A percentile compares a stretch with the other conserved stretches of the same genome.
These are phyloP conservation scores for Trametes meyenii DNA, from an alignment of 768 basidiomycete species.

Conservation along the genomic window DNA sequence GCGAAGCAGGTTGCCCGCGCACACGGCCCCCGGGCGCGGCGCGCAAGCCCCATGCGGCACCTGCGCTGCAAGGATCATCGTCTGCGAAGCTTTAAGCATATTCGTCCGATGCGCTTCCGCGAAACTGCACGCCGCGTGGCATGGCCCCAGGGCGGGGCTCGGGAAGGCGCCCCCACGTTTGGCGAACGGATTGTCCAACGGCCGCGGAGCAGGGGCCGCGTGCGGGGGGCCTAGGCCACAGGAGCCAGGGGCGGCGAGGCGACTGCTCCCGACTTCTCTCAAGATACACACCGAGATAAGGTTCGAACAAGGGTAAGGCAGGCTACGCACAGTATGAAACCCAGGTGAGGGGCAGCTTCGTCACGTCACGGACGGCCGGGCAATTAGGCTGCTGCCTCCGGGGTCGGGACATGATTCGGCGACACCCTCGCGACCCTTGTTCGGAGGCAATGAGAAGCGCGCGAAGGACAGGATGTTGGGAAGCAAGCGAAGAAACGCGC, in stretches of 20 bases:
- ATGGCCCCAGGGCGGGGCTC: not conserved
- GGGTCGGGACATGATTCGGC: slow-evolving; percentile 18
- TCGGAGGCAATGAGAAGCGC: slow-evolving; percentile 20
- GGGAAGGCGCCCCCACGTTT: slow-evolving; percentile 6
- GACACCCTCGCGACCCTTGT: slow-evolving; percentile 12
- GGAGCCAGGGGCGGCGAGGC: slow-evolving; percentile 2
- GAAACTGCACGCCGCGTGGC: slow-evolving; percentile 16
- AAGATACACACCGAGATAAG: slow-evolving; percentile 24
- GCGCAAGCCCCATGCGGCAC: slow-evolving; percentile 14
- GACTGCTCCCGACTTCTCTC: slow-evolving; percentile 8
- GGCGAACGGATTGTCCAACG: slow-evolving; percentile 3
- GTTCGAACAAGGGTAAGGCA: slow-evolving; percentile 12
- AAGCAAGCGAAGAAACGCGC: not conserved
- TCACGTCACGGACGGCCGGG: slow-evolving; percentile 6
- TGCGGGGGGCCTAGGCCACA: not conserved
- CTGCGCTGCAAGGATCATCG: slow-evolving; percentile 6
- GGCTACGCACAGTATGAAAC: slow-evolving; percentile 4
- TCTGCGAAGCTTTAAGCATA: slow-evolving; percentile 25
- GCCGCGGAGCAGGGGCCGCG: slow-evolving; percentile 1
- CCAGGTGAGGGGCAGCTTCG: not conserved
- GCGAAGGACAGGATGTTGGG: slow-evolving; percentile 12
- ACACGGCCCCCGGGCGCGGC: slow-evolving; percentile 5
- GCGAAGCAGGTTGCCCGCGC: not conserved
- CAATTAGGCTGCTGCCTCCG: not conserved
- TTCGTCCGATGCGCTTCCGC: slow-evolving; percentile 17